These are phyloP conservation scores for Rhodotorula glutinis DNA, from an alignment of 1,284 basidiomycete genomes.

Conservation along the genomic window DNA sequence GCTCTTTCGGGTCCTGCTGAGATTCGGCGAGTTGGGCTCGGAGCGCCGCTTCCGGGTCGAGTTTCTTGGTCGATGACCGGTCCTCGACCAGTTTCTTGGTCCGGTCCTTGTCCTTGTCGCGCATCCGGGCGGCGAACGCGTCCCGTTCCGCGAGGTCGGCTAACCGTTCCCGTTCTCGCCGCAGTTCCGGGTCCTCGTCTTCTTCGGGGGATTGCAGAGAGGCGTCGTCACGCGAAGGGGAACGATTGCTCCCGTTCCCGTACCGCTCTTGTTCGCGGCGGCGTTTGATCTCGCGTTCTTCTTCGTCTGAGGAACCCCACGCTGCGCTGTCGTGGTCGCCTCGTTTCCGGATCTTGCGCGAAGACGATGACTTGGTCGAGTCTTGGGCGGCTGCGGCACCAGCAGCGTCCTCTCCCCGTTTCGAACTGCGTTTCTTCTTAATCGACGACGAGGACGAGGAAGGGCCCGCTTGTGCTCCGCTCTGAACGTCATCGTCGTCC, in stretches of 20 bases:
- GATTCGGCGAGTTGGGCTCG: conserved; percentile 69
- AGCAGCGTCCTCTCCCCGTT: not conserved
- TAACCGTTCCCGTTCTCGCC: conserved; percentile 69
- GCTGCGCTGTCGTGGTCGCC: conserved; percentile 54
- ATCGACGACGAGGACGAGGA: too few relatives aligned
- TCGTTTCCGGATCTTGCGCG: too few relatives aligned
- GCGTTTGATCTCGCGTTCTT: conserved; percentile 54
- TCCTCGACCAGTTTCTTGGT: conserved; percentile 93
- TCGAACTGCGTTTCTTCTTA: conserved; percentile 57
- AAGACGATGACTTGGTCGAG: conserved; percentile 8
- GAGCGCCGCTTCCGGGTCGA: conserved; percentile 69
- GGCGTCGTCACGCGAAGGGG: not conserved
- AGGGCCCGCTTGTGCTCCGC: too few relatives aligned
- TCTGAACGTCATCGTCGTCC: conserved; percentile 68
- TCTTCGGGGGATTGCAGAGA: too few relatives aligned
- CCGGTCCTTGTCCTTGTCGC: conserved; percentile 74
- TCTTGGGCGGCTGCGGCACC: conserved; percentile 26
- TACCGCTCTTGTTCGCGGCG: conserved; percentile 53
- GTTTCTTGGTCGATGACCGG: conserved; percentile 65
- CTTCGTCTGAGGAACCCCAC: conserved; percentile 78
- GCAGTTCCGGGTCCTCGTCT: conserved; percentile 65
- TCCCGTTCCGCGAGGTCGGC: conserved; percentile 84
- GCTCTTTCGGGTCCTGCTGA: conserved; percentile 63
- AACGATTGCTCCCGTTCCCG: conserved; percentile 44
- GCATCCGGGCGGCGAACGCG: conserved; percentile 85